Conservation (phyloP, 306 rosid species). For the Gleditsia sinensis region DNA sequence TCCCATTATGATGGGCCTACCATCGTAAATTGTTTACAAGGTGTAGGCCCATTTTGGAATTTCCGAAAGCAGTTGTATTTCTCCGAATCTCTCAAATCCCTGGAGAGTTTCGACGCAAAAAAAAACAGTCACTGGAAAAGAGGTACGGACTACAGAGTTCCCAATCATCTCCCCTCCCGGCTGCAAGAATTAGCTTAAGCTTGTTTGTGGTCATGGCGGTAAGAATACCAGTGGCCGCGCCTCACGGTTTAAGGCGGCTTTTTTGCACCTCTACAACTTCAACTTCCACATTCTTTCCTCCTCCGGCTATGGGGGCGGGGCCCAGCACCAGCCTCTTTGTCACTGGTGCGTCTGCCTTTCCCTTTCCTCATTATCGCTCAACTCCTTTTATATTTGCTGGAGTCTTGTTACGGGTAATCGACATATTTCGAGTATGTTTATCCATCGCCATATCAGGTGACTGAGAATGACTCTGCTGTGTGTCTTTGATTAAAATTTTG, state of each 20-base stretch:
- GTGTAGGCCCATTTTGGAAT: no score
- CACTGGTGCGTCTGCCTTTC: conserved; percentile 37
- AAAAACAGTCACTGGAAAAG: no score
- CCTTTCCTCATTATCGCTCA: neutral
- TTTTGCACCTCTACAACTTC: conserved; percentile 34
- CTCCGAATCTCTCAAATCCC: no score
- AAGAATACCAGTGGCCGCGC: conserved; percentile 42
- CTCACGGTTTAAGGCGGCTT: conserved; percentile 40
- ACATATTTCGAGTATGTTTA: neutral
- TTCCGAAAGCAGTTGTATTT: no score
- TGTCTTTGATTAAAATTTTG: no score
- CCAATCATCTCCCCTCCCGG: no score
- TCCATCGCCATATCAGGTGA: neutral
- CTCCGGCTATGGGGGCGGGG: conserved; percentile 32
- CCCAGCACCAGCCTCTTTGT: conserved; percentile 61
- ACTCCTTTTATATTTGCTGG: neutral
- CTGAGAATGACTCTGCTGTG: neutral
- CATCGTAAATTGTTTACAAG: no score
- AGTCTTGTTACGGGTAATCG: neutral
- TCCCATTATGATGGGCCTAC: no score
- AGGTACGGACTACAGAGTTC: no score
- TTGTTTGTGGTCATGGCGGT: conserved; percentile 46
- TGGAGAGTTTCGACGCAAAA: no score
- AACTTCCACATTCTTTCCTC: conserved; percentile 37
- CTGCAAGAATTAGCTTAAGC: no score